Conservation (phyloP, 352 stramenopile species). For the Saprolegnia parasitica region DNA sequence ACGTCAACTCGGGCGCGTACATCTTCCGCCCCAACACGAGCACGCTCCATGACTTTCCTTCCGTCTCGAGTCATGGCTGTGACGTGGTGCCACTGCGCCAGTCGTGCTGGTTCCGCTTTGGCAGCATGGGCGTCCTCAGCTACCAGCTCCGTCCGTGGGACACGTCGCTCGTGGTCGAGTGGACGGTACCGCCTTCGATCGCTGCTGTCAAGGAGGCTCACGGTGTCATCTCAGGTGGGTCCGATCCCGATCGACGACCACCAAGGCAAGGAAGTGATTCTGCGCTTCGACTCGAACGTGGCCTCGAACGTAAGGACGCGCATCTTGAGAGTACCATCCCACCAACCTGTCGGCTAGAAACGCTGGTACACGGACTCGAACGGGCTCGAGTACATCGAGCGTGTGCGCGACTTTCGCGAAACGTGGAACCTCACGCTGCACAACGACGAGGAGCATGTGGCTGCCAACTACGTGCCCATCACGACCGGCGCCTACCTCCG, state of each 20-base stretch:
- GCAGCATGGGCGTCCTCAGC: constrained; percentile 86
- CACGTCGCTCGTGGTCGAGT: constrained; percentile 93
- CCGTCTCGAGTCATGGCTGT: constrained; percentile 25
- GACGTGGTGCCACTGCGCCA: constrained; percentile 43
- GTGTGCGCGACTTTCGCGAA: constrained; percentile 82
- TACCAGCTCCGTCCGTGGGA: constrained; percentile 83
- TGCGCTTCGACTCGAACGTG: constrained; percentile 76
- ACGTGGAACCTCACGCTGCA: constrained; percentile 85
- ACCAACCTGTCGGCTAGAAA: constrained; percentile 6
- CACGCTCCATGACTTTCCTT: constrained; percentile 45
- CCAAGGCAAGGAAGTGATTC: constrained; percentile 95
- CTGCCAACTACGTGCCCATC: constrained; percentile 98
- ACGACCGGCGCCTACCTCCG: constrained; percentile 93
- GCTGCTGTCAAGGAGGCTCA: neutral
- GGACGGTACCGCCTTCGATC: constrained; percentile 62
- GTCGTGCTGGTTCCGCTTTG: constrained; percentile 72
- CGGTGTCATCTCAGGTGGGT: constrained; percentile 34
- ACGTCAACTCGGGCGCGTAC: constrained; percentile 93
- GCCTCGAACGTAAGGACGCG: constrained; percentile 30
- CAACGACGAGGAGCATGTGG: constrained; percentile 89
- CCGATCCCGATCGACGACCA: constrained; percentile 69
- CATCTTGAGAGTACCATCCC: neutral
- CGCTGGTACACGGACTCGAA: constrained; percentile 95
- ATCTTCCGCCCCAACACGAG: constrained; percentile 91
- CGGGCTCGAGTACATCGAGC: constrained; percentile 90